Evolutionary conservation across 78 protist genomes (phyloP).

Genomic region (Dictyostelium brefeldianum): DNA sequence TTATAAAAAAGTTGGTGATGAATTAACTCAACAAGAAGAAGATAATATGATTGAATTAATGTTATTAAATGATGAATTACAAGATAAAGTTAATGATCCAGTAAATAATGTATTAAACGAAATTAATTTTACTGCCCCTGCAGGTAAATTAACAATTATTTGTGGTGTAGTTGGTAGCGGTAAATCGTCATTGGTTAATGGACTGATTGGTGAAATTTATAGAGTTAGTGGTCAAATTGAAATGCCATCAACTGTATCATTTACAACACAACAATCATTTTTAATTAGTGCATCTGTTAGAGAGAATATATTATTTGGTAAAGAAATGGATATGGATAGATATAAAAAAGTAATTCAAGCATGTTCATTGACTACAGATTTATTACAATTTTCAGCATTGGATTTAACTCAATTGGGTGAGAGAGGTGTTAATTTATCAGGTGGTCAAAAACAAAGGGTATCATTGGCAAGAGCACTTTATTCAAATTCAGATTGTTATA

Average conservation of each 20-base stretch:
- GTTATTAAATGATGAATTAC: not conserved
- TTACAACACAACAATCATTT: constrained; percentile 94
- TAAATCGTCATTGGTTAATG: constrained; percentile 88
- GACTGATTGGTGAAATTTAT: constrained; percentile 69
- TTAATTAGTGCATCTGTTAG: constrained; percentile 91
- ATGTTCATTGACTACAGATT: constrained; percentile 87
- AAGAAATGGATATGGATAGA: constrained; percentile 65
- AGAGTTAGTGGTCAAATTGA: constrained; percentile 18
- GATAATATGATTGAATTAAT: not conserved
- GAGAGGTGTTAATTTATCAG: constrained; percentile 96
- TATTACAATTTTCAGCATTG: constrained; percentile 82
- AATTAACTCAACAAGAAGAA: not conserved
- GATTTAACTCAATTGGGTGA: constrained; percentile 98
- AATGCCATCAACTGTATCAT: constrained; percentile 26
- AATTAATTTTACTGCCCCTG: constrained; percentile 50
- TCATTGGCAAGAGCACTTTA: constrained; percentile 93
- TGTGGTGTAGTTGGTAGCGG: constrained; percentile 94
- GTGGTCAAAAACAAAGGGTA: constrained; percentile 98
- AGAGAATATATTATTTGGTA: constrained; percentile 97
- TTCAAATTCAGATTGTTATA: constrained; percentile 84
- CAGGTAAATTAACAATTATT: constrained; percentile 78
- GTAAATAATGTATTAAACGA: not conserved
- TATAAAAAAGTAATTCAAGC: constrained; percentile 86
- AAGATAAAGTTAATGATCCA: not conserved
- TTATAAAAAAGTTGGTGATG: not conserved